Conservation (phyloP, 208 protist species). For the Leishmania martiniquensis region DNA sequence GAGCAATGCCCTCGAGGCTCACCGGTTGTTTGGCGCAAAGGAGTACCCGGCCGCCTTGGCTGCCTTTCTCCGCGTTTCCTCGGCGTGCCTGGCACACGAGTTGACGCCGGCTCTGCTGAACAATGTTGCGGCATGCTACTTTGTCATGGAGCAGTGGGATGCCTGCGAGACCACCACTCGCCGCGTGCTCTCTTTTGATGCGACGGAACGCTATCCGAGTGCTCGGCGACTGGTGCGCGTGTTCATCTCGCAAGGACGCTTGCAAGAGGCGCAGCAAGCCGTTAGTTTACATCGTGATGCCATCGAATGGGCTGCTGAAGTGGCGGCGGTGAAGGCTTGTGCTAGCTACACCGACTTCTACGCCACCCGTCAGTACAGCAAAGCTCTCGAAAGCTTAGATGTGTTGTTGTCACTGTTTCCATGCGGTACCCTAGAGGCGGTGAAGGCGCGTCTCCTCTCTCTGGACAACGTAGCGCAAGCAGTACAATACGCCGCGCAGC, state of each 20-base stretch:
- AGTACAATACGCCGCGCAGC: constrained; percentile 31
- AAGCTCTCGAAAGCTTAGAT: constrained; percentile 49
- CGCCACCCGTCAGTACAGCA: constrained; percentile 45
- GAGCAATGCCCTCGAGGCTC: constrained; percentile 4
- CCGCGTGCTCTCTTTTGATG: constrained; percentile 45
- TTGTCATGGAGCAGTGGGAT: constrained; percentile 53
- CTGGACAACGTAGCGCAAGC: constrained; percentile 37
- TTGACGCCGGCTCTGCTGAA: constrained; percentile 42
- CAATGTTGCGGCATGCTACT: constrained; percentile 64
- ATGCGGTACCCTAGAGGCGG: constrained; percentile 56
- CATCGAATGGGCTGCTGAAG: constrained; percentile 36
- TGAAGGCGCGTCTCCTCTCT: constrained; percentile 55
- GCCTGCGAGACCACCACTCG: constrained; percentile 33
- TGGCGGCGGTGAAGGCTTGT: constrained; percentile 41
- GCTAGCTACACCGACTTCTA: constrained; percentile 43
- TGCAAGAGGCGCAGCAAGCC: constrained; percentile 32
- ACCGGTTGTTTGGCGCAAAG: constrained; percentile 10
- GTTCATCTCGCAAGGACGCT: constrained; percentile 38
- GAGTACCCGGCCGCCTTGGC: constrained; percentile 28
- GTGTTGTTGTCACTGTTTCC: constrained; percentile 40
- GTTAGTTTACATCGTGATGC: constrained; percentile 31
- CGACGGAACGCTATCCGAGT: constrained; percentile 37
- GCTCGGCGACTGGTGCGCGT: constrained; percentile 40
- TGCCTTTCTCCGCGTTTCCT: constrained; percentile 18
- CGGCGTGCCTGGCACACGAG: constrained; percentile 20